Base-by-base conservation (phyloP, 768 basidiomycete genomes). In the Podaxis sp. region DNA sequence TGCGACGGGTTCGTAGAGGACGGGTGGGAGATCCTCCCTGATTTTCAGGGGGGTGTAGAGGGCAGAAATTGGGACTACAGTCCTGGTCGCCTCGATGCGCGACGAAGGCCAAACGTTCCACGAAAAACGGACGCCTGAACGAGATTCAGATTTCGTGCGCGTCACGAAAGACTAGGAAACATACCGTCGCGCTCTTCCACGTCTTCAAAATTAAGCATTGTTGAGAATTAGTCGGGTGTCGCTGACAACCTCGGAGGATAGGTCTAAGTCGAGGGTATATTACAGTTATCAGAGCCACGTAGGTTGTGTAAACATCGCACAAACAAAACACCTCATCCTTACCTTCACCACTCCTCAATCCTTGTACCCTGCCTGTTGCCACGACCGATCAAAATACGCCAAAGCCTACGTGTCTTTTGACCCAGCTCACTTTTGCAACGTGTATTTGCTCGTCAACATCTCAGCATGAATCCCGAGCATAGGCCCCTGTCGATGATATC, bases 41-140 rank as follows among this genome's bases (percentile, higher is more conserved):
- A 90, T 82, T 77, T 97, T 99, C 68, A 98, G 80, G 17, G 97
- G 97, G 2, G 93, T 94, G 77, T 99, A 99, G 7, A 99, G 83
- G 8, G 97, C 94, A n/a, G 96, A 90, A 70, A 99, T 97, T 63
- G 97, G 97, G 6, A 98, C 96, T 43, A 99, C 96, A 4, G 94
- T 98, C 68, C 96, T 85, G 40, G 96, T 98, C 13, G 96, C 94
- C 78, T 99, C 97, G 74, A 98, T 96, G 69, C 97, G 88, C 63
- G 94, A 96, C 38, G 95, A 96, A 2, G 96, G 95, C 94, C 94
- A 99, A 63, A 96, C 93, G 75, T 99, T 99, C 97, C 96, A 98
- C 52, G 96, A 96, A 67, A 98, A 83, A 59, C 96, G 86, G 51
- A 98, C 88, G 67, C 96, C 95, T 97, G 65, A 40, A 57, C 62